phyloP scores from a whole-genome alignment of 805 yeast genomes.

The Dipodascus albidus region DNA sequence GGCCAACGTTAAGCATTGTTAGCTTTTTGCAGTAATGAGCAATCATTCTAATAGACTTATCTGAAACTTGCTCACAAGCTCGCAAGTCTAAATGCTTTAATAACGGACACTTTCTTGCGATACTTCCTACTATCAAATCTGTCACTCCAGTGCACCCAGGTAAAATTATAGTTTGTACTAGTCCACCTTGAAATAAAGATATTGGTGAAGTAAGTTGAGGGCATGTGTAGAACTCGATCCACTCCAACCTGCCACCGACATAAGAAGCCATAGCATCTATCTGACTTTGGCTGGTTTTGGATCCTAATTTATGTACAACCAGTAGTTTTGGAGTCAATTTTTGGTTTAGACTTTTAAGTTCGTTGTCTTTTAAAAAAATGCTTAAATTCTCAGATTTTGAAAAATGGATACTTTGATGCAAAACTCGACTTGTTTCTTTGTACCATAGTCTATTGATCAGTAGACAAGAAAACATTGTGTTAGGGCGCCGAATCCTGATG shows the following conservation, averaged over 20 bases:
- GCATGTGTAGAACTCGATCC: constrained; percentile 78
- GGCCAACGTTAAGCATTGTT: constrained; percentile 60
- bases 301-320: constrained; percentile 53
- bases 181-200: constrained; percentile 32
- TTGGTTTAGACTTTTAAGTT: not conserved
- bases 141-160: constrained; percentile 61
- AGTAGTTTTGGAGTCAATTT: constrained; percentile 28
- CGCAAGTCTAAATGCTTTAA: constrained; percentile 62
- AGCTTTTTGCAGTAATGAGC: constrained; percentile 50
- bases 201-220: constrained; percentile 53
- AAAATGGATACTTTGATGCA: constrained; percentile 47
- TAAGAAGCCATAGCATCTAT: constrained; percentile 36
- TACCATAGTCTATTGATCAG: constrained; percentile 62
- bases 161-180: constrained; percentile 37
- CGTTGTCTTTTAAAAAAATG: not conserved
- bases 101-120: constrained; percentile 45
- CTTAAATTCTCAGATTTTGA: constrained; percentile 15
- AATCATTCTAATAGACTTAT: constrained; percentile 60
- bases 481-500: constrained; percentile 8
- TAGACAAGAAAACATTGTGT: constrained; percentile 44
- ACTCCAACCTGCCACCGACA: constrained; percentile 39
- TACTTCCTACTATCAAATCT: constrained; percentile 43
- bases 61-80: constrained; percentile 72
- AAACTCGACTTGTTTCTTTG: constrained; percentile 39
- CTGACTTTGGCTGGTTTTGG: constrained; percentile 40